phyloP scores from a whole-genome alignment of 306 rosid species.

The Pyrus bretschneideri region DNA sequence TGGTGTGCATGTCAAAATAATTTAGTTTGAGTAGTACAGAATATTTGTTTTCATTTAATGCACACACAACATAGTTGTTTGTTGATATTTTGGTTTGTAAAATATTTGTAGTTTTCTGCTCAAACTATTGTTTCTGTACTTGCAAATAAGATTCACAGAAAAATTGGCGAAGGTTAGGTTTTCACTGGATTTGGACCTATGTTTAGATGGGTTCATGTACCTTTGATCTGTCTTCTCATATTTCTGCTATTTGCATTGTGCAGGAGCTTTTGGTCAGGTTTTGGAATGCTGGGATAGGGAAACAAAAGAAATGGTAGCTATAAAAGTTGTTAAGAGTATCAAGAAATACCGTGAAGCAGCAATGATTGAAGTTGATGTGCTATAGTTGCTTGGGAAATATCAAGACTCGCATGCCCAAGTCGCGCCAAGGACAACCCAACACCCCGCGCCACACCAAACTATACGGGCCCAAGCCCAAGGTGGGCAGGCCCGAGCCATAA shows the following conservation, averaged over 20 bases:
- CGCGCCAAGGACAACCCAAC: too few relatives aligned
- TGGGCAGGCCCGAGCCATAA: too few relatives aligned
- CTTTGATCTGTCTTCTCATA: neutral
- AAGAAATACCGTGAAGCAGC: constrained; percentile 82
- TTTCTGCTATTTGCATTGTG: neutral
- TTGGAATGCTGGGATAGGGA: constrained; percentile 92
- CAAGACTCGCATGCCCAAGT: too few relatives aligned
- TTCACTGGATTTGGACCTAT: neutral
- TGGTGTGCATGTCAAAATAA: neutral
- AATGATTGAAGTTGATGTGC: constrained; percentile 73
- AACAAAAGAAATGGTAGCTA: constrained; percentile 77
- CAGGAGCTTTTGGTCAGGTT: constrained; percentile 76
- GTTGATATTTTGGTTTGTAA: neutral
- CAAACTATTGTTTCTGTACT: neutral
- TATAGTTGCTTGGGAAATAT: constrained; percentile 61
- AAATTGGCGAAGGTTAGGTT: constrained; percentile 73
- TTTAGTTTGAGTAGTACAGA: neutral
- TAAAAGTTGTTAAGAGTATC: constrained; percentile 73
- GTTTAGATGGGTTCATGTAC: neutral
- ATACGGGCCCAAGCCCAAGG: too few relatives aligned
- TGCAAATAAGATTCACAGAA: constrained; percentile 68
- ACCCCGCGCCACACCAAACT: too few relatives aligned
- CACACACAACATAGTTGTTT: neutral
- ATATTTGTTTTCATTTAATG: neutral
- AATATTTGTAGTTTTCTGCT: neutral